These are phyloP conservation scores for Daedaleopsis nitida DNA, from an alignment of 768 basidiomycete species.

Conservation along the genomic window DNA sequence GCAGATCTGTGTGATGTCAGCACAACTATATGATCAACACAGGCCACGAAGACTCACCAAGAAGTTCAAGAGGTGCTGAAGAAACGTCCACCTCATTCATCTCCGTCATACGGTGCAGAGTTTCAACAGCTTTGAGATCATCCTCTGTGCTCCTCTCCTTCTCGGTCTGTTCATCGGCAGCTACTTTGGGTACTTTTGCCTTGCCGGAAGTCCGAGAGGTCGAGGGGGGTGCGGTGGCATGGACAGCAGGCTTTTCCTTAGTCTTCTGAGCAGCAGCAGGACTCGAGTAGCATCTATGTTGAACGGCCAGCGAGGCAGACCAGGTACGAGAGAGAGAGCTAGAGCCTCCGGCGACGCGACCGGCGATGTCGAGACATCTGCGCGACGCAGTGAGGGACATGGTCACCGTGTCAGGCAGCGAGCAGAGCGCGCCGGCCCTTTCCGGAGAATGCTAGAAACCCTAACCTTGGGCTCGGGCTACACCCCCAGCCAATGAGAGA, in stretches of 20 bases:
- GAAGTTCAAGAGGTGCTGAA: conserved; percentile 7
- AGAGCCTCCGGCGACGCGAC: conserved; percentile 1
- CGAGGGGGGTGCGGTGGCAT: conserved; percentile 4
- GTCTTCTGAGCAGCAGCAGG: conserved; percentile 10
- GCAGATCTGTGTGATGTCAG: conserved; percentile 20
- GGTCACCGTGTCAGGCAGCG: conserved; percentile 14
- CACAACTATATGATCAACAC: background rate
- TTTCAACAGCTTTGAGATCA: conserved; percentile 18
- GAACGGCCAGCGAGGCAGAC: conserved; percentile 10
- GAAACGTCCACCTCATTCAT: conserved; percentile 12
- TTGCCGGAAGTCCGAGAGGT: conserved; percentile 5
- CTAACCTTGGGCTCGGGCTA: background rate
- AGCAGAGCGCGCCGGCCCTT: conserved; percentile 5
- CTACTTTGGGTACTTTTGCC: background rate
- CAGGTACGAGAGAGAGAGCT: conserved; percentile 9
- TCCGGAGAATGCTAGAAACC: background rate
- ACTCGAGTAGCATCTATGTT: conserved; percentile 15
- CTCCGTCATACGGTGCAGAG: conserved; percentile 9
- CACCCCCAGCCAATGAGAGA: conserved; percentile 5
- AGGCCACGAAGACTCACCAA: conserved; percentile 1
- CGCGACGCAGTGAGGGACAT: conserved; percentile 14
- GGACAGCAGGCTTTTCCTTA: conserved; percentile 9
- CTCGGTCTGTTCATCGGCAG: background rate
- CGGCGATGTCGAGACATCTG: conserved; percentile 18
- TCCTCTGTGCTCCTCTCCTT: conserved; percentile 4